Base-by-base conservation (phyloP, 805 yeast genomes). In the Metschnikowia sp. region DNA sequence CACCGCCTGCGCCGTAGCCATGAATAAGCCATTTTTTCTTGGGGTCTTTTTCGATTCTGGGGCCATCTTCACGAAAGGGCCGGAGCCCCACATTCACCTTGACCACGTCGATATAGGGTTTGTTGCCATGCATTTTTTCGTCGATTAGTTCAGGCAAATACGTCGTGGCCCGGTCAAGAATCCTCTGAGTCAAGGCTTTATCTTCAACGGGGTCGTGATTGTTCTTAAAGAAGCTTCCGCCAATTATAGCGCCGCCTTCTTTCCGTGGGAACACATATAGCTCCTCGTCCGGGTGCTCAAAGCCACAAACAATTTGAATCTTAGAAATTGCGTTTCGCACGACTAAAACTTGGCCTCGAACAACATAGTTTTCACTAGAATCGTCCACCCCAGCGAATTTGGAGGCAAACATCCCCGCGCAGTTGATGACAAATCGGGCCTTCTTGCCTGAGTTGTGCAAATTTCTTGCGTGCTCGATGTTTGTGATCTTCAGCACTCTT, bases 251-350 rank as follows among this genome's bases (percentile, higher is more conserved):
- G 2, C 57, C 57, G 10, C 89, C 88, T 64, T 84, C 89, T 50
- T 78, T 79, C 47, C 89, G 65, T n/a, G 89, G 89, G 72, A 84
- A 78, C 32, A 80, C 66, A 57, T 84, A 83, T 28, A 83, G 64
- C 41, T 67, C 58, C 53, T 84, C 89, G 36, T 64, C 59, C 0
- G 60, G 61, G 41, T 53, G 56, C 1, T 59, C 71, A 42, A 66
- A 66, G 0, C 70, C 68, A 29, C 53, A 60, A 53, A 68, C 77
- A 66, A 53, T 58, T 59, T 52, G 65, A 59, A 49, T 65, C 41
- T 45, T 48, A 13, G 54, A 48, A 2, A 63, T 49, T 38, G 64
- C 70, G 58, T 81, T 82, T 35, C 76, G 67, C 9, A 79, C 77
- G 29, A 78, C 71, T 9, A 81, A 58, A 10, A 79, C 78, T 56